Base-by-base conservation (phyloP, 1,139 yeast species). In the Hyphopichia pseudoburtonii region DNA sequence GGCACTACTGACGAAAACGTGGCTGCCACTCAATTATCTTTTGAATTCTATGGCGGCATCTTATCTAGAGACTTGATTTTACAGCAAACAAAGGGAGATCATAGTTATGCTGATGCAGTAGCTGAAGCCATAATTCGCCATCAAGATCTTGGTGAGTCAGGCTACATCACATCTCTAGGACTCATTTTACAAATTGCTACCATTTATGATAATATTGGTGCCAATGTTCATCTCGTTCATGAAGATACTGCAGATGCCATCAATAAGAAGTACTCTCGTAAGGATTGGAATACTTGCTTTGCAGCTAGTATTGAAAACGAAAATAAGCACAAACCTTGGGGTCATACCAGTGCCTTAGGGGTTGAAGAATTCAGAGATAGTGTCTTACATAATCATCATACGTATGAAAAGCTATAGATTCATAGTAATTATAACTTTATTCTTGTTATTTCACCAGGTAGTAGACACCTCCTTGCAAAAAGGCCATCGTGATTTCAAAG, bases 111-210 rank as follows among this genome's bases (percentile, higher is more conserved):
- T 2, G 71, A 65, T 37, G 70, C 70, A 1, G 70, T 64, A 3
- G 49, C 63, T 24, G 71, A 65, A 46, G 70, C 71, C 12, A 62
- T 65, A 22, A 60, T 65, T 17, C 51, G 70, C 33, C 70, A 65
- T 45, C 70, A 65, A 42, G 69, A 65, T 47, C 50, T 65, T 31
- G 70, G 70, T 15, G 56, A 55, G 6, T 35, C 59, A 2, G 70
- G 70, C 3, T 60, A 46, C 40, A 65, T 65, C 39, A 64, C 71
- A n/a, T 52, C 64, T 2, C 52, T 65, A 39, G 70, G 71, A 1
- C 51, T 65, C 32, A 60, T 65, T 29, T 47, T 65, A 33, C 71
- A 65, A 43, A 56, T 64, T 26, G 51, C 64, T 12, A 65, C 70
- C 28, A 62, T 64, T 30, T 53, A 64, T 38, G 71, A 65, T 46